These are phyloP conservation scores for Cystobasidium pallidum DNA, from an alignment of 1,284 basidiomycete genomes.

Conservation along the genomic window DNA sequence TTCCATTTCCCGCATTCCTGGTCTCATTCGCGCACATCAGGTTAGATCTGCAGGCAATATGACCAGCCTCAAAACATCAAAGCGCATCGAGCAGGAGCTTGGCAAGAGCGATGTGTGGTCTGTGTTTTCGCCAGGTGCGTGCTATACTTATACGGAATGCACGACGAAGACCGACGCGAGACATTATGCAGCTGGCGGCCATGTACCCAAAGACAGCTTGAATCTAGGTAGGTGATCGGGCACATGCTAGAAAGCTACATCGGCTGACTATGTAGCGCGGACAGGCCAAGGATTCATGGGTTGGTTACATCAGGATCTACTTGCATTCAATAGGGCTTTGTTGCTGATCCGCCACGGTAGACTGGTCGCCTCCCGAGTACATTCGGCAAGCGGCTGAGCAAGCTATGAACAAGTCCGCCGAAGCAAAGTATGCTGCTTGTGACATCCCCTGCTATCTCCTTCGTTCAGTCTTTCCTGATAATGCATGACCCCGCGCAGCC, in stretches of 20 bases:
- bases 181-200: slow-evolving; percentile 43
- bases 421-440: slow-evolving; percentile 27
- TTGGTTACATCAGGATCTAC: neutral
- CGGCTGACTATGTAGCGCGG: neutral
- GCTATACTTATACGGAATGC: too few relatives aligned
- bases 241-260: neutral
- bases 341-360: slow-evolving; percentile 13
- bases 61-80: slow-evolving; percentile 21
- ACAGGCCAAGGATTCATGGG: slow-evolving; percentile 53
- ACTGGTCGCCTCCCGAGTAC: slow-evolving; percentile 75
- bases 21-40: neutral
- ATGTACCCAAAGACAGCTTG: slow-evolving; percentile 53
- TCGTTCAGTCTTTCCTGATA: neutral
- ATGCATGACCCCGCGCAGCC: slow-evolving; percentile 41
- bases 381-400: slow-evolving; percentile 74
- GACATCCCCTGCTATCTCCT: too few relatives aligned
- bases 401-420: slow-evolving; percentile 67
- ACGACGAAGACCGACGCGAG: too few relatives aligned
- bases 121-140: slow-evolving; percentile 47
- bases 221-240: slow-evolving; percentile 50
- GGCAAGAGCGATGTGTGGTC: slow-evolving; percentile 50
- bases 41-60: slow-evolving; percentile 1
- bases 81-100: slow-evolving; percentile 35
- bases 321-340: too few relatives aligned
- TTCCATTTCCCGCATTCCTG: neutral